Base-by-base conservation (phyloP, 108 stramenopile species). In the Pinguiococcus pyrenoidosus region DNA sequence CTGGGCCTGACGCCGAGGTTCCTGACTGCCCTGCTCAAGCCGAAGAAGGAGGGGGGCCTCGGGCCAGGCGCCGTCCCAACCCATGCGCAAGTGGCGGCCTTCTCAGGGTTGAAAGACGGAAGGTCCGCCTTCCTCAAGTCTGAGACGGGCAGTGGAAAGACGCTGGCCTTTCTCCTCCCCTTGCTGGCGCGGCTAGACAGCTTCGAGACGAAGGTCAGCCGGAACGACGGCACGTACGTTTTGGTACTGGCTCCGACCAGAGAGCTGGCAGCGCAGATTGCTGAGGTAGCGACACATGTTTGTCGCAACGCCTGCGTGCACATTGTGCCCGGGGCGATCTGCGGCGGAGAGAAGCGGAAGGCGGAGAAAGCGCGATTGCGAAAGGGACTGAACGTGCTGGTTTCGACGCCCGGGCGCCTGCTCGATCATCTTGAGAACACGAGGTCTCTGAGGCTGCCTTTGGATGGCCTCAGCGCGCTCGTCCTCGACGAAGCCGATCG, bases 401-500 rank as follows among this genome's bases (percentile, higher is more conserved):
- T 94, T n/a, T 87, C 80, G n/a, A 97, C 96, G 32, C 96, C 96
- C 4, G 96, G 96, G 13, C 68, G 96, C 13, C 49, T 94, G 20
- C 54, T 93, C 46, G 96, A 97, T 63, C 96, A 97, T 54, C 67
- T 97, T 44, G 33, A 68, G 51, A 75, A 79, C 51, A 95, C 93
- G 10, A 77, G 82, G 53, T 68, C 72, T 29, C 72, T 92, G 23
- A 45, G 75, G 21, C 56, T 57, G 8, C n/a, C n/a, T n/a, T n/a
- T n/a, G n/a, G 48, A 69, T 25, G 67, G 74, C 21, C 56, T 87
- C 32, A 76, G 69, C 30, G 91, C 84, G 85, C 53, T 96, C 6
- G 89, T 96, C 1, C 46, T 92, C 42, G 90, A 97, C 63, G 95
- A 97, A 70, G 83, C 75, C 0, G 95, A 97, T 62, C 83, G 91